Conservation (phyloP, 345 rosid genomes). For the Hibiscus trionum region DNA sequence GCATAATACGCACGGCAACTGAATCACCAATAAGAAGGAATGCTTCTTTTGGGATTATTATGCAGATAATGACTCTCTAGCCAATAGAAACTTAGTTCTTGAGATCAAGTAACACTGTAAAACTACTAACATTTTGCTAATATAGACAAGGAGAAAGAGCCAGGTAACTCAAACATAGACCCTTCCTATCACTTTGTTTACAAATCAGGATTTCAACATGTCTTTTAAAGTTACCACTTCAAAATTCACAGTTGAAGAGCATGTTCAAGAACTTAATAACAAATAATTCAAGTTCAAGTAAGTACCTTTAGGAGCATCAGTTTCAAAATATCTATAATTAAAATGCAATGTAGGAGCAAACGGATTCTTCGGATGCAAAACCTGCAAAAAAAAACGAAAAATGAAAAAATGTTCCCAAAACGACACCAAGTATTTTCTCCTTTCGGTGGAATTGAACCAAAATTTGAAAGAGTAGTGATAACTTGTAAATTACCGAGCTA, state of each 20-base stretch:
- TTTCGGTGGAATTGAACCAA: no score
- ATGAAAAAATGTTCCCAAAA: neutral
- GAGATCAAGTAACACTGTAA: neutral
- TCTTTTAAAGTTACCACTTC: no score
- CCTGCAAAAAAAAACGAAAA: constrained; percentile 21
- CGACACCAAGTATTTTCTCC: no score
- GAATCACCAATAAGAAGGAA: neutral
- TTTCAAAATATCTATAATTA: constrained; percentile 72
- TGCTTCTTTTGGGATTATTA: neutral
- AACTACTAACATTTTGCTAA: neutral
- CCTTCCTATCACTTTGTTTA: no score
- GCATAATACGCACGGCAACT: neutral
- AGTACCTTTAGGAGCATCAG: constrained; percentile 80
- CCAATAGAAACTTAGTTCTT: neutral
- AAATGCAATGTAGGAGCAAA: constrained; percentile 89
- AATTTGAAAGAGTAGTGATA: neutral
- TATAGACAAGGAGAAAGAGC: no score
- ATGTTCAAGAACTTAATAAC: neutral
- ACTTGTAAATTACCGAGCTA: constrained; percentile 55
- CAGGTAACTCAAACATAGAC: no score
- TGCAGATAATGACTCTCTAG: neutral
- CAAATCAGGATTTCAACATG: no score
- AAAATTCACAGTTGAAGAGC: no score
- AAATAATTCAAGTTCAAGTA: neutral
- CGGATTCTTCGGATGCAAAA: constrained; percentile 83